phyloP scores from a whole-genome alignment of 352 stramenopile genomes.

The Globisporangium viniferum region DNA sequence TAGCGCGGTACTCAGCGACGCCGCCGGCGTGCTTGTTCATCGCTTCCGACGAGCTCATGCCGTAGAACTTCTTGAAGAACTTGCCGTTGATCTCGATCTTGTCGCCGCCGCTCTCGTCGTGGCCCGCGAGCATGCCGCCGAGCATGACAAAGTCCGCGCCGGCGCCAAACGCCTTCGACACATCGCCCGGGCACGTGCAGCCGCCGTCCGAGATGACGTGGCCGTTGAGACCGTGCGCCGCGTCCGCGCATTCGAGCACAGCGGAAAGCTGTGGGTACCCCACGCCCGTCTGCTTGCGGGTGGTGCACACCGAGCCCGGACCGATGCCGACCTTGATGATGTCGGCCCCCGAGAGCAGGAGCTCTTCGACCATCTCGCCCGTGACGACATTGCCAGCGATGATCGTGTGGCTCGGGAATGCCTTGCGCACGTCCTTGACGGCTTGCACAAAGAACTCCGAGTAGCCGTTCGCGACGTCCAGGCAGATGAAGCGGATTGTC shows the following conservation, averaged over 20 bases:
- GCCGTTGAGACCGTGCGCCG: slow-evolving; percentile 85
- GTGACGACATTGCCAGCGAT: slow-evolving; percentile 93
- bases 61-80: slow-evolving; percentile 90
- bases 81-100: slow-evolving; percentile 71
- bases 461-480: slow-evolving; percentile 90
- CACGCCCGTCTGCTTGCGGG: slow-evolving; percentile 90
- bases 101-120: slow-evolving; percentile 88
- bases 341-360: slow-evolving; percentile 88
- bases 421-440: slow-evolving; percentile 52
- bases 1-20: slow-evolving; percentile 90
- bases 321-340: slow-evolving; percentile 94
- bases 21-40: slow-evolving; percentile 92
- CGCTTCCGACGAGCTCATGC: slow-evolving; percentile 89
- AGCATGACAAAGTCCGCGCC: slow-evolving; percentile 93
- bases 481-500: slow-evolving; percentile 81
- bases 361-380: slow-evolving; percentile 90
- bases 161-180: slow-evolving; percentile 89
- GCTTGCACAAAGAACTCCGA: slow-evolving; percentile 86
- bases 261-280: slow-evolving; percentile 90
- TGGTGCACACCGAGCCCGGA: slow-evolving; percentile 90
- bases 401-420: slow-evolving; percentile 80
- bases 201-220: slow-evolving; percentile 89
- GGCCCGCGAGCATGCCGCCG: slow-evolving; percentile 89
- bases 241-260: slow-evolving; percentile 90
- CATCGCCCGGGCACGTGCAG: slow-evolving; percentile 87